These are phyloP conservation scores for Cardamine chenopodiifolia DNA, from an alignment of 345 rosid genomes.

Conservation along the genomic window DNA sequence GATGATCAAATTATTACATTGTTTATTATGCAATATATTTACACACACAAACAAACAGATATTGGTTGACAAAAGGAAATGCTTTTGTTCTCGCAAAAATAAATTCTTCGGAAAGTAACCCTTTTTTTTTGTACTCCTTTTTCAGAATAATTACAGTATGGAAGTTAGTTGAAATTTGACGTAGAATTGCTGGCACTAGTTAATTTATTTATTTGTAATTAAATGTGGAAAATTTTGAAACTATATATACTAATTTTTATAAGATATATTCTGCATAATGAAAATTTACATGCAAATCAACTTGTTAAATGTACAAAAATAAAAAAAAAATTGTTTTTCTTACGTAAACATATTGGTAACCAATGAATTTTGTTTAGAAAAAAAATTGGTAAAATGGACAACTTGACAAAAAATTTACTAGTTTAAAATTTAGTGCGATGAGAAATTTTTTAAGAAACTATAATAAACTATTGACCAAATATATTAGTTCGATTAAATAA, in stretches of 20 bases:
- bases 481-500: neutral
- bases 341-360: too few species aligned
- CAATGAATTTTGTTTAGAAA: too few species aligned
- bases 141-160: neutral
- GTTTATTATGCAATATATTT: neutral
- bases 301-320: too few species aligned
- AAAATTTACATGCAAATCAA: too few species aligned
- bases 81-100: conserved; percentile 13
- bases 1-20: neutral
- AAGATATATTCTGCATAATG: too few species aligned
- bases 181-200: conserved; percentile 13
- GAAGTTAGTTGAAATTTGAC: conserved; percentile 4
- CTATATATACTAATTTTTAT: neutral
- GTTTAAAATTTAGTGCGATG: neutral
- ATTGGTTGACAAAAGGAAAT: conserved; percentile 37
- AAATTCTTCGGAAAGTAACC: conserved; percentile 18
- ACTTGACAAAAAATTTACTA: too few species aligned
- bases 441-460: neutral
- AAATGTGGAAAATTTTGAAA: neutral
- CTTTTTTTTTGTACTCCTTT: neutral
- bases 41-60: conserved; percentile 7
- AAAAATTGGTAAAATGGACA: too few species aligned
- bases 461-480: neutral
- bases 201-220: neutral
- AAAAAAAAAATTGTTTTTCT: too few species aligned